Evolutionary conservation across 1,284 basidiomycete genomes (phyloP).

Genomic region (Sporisorium scitamineum): DNA sequence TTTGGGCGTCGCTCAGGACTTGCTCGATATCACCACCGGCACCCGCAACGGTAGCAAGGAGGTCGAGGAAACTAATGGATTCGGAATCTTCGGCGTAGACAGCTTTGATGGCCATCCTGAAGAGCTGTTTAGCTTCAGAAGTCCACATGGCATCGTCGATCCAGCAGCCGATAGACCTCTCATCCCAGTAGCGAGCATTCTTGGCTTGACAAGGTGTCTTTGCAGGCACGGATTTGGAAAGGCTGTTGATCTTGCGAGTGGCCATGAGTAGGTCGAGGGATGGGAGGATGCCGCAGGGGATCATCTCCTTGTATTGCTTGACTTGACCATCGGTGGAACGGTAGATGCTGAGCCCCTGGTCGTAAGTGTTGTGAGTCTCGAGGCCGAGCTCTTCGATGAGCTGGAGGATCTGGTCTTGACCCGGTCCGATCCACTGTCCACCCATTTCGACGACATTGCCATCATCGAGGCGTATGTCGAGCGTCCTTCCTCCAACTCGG

Average conservation of each 20-base stretch:
- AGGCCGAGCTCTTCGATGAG: constrained; percentile 70
- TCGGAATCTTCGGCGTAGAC: constrained; percentile 50
- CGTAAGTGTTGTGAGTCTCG: constrained; percentile 54
- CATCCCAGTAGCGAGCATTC: constrained; percentile 37
- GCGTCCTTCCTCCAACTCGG: constrained; percentile 71
- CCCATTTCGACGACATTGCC: constrained; percentile 70
- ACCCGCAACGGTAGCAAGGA: constrained; percentile 36
- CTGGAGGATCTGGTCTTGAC: constrained; percentile 71
- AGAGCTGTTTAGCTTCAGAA: constrained; percentile 33
- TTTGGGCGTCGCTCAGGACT: constrained; percentile 46
- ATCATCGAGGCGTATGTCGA: constrained; percentile 64
- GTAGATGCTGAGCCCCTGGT: constrained; percentile 41
- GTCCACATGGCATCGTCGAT: constrained; percentile 48
- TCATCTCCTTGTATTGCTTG: constrained; percentile 38
- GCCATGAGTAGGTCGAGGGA: constrained; percentile 41
- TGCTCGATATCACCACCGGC: constrained; percentile 45
- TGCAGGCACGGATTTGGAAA: constrained; percentile 34
- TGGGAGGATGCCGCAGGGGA: constrained; percentile 40
- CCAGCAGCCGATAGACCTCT: constrained; percentile 47
- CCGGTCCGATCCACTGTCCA: constrained; percentile 73
- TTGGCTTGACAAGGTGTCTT: constrained; percentile 25
- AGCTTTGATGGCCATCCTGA: constrained; percentile 46
- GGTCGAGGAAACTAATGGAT: constrained; percentile 45
- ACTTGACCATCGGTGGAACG: constrained; percentile 36
- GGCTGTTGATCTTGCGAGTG: constrained; percentile 47